Base-by-base conservation (phyloP, 1,284 basidiomycete species). In the Neonothopanus nambi region DNA sequence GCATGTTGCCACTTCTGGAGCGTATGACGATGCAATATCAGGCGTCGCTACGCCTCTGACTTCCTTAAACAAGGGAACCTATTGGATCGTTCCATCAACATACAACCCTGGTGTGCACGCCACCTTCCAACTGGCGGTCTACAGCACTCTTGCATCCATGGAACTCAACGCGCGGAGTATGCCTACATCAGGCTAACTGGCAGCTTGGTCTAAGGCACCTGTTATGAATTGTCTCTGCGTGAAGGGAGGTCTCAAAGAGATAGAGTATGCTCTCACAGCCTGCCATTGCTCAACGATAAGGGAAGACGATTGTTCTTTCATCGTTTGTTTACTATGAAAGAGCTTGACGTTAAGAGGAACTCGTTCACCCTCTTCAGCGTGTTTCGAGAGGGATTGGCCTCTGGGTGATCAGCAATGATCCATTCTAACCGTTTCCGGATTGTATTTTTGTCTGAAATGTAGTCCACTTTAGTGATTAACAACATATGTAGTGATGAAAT, bases 331-430 rank as follows among this genome's bases (percentile, higher is more conserved):
- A 21, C 11, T 30, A 46, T 40, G 50, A 37, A 52, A 1, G 53
- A 45, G 23, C 28, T 41, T 12, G 54, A 48, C 17, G 80, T 78
- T 52, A 92, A 73, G 23, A 93, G 70, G 59, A 80, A 89, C 60
- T 91, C 87, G 61, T 93, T 92, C 40, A 93, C 81, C 7, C 86
- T 75, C 64, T 93, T 90, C 53, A 93, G 73, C 20, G 87, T 91
- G 7, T 79, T 76, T 42, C 91, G 76, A 23, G 87, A 82, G 1
- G 92, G 91, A 62, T 93, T 92, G 1, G 87, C 84, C 47, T 76
- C 67, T 1, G 89, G 83, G n/a, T 80, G 70, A 61, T 82, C 84
- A 3, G 83, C 74, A 53, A 92, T 87, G 48, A 93, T 82, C 92
- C 91, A 94, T 63, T 93, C 85, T 35, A 94, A 71, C 13, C 91